A percentile compares a stretch with the other conserved stretches of the same genome.
phyloP scores from a whole-genome alignment of 2,329 filamentous ascomycete genomes.

The Colletotrichum tropicicola region DNA sequence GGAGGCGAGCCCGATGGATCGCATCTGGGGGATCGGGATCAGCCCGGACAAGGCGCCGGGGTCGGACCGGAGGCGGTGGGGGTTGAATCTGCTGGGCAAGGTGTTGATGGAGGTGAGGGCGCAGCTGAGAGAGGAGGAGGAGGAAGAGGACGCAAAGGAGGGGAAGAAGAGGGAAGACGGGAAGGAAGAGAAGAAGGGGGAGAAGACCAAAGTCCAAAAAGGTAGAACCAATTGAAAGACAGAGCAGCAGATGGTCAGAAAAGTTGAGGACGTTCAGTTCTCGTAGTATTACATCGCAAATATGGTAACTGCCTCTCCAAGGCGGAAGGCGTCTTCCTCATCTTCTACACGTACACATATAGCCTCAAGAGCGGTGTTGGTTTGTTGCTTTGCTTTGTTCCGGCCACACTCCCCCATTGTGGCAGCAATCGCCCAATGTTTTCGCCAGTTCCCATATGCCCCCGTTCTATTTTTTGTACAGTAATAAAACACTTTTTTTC shows the following conservation, averaged over 20 bases:
- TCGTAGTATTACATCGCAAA: conserved; percentile 28
- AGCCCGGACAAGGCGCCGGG: conserved; percentile 55
- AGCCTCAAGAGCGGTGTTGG: conserved; percentile 29
- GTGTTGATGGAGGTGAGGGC: conserved; percentile 67
- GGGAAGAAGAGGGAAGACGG: neutral
- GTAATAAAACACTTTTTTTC: conserved; percentile 31
- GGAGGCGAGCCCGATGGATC: conserved; percentile 68
- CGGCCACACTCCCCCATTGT: neutral
- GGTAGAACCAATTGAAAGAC: neutral
- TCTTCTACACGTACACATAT: conserved; percentile 29
- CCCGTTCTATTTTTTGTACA: conserved; percentile 29
- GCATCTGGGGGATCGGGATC: conserved; percentile 75
- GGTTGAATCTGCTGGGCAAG: conserved; percentile 71
- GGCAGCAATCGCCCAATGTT: conserved; percentile 12
- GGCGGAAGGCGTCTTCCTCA: conserved; percentile 1
- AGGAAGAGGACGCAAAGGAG: neutral
- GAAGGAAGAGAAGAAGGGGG: neutral
- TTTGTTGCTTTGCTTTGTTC: neutral
- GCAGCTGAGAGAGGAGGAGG: conserved; percentile 54
- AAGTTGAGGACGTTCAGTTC: conserved; percentile 11
- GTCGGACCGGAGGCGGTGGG: conserved; percentile 61
- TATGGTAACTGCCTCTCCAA: conserved; percentile 9
- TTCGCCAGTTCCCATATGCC: conserved; percentile 27
- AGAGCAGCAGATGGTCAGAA: neutral
- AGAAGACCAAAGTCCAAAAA: neutral